Evolutionary conservation across 1,284 basidiomycete species (phyloP).

Genomic region (Trametes hirsuta): DNA sequence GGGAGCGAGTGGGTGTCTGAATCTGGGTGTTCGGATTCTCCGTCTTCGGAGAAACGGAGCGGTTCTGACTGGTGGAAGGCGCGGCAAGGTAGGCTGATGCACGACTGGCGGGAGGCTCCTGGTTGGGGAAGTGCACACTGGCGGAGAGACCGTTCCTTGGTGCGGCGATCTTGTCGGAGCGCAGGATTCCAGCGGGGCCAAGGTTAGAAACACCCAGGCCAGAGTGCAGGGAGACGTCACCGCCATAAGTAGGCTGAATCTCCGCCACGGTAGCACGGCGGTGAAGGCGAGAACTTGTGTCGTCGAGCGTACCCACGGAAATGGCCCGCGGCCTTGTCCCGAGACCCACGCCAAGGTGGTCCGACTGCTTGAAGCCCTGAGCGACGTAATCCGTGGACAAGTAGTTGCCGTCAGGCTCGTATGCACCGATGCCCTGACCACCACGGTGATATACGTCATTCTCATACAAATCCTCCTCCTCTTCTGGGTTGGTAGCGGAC

Average conservation of each 20-base stretch:
- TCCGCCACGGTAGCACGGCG: slow-evolving; percentile 67
- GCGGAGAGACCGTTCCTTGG: slow-evolving; percentile 54
- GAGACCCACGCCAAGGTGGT: slow-evolving; percentile 57
- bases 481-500: slow-evolving; percentile 64
- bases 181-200: slow-evolving; percentile 59
- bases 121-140: slow-evolving; percentile 72
- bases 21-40: slow-evolving; percentile 70
- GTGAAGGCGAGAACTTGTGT: slow-evolving; percentile 59
- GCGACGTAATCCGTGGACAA: slow-evolving; percentile 61
- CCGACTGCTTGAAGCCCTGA: slow-evolving; percentile 73
- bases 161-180: slow-evolving; percentile 52
- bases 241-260: slow-evolving; percentile 57
- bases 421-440: slow-evolving; percentile 40
- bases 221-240: slow-evolving; percentile 48
- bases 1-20: slow-evolving; percentile 90
- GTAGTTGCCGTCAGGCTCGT: slow-evolving; percentile 55
- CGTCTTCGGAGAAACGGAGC: slow-evolving; percentile 78
- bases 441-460: slow-evolving; percentile 55
- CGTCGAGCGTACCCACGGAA: slow-evolving; percentile 90
- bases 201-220: slow-evolving; percentile 44
- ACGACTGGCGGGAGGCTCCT: slow-evolving; percentile 56
- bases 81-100: slow-evolving; percentile 69
- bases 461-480: slow-evolving; percentile 72
- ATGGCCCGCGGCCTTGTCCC: slow-evolving; percentile 82
- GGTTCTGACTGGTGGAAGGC: slow-evolving; percentile 59